These are phyloP conservation scores for Lunularia cruciata DNA, from an alignment of 225 moss, liverwort and hornwort species.

Conservation along the genomic window DNA sequence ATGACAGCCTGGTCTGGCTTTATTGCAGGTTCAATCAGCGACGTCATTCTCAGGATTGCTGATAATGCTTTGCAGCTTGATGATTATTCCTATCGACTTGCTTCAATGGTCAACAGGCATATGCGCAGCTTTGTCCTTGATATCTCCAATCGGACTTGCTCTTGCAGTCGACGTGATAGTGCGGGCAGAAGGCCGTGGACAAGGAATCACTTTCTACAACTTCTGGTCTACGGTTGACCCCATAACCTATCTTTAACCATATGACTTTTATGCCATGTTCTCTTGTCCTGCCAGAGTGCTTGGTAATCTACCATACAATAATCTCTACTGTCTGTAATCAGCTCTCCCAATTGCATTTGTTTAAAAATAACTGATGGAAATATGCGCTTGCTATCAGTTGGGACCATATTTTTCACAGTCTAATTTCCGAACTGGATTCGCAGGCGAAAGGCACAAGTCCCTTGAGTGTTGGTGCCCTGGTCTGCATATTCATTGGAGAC, in stretches of 20 bases:
- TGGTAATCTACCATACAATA: too few species aligned
- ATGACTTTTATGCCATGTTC: background rate
- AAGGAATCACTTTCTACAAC: conserved; percentile 63
- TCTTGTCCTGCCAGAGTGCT: conserved; percentile 5
- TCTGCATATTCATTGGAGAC: conserved; percentile 66
- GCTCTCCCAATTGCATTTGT: background rate
- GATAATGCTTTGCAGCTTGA: conserved; percentile 72
- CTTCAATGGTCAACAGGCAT: conserved; percentile 64
- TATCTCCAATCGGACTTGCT: conserved; percentile 78
- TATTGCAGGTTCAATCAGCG: conserved; percentile 58
- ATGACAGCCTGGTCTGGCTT: too few species aligned
- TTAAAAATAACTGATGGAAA: background rate
- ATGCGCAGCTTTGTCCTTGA: conserved; percentile 71
- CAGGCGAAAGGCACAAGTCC: conserved; percentile 66
- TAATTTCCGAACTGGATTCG: conserved; percentile 12
- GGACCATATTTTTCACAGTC: background rate
- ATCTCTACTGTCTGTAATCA: too few species aligned
- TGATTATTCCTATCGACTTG: conserved; percentile 84
- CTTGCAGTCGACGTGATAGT: conserved; percentile 79
- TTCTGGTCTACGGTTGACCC: conserved; percentile 93
- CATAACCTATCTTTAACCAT: conserved; percentile 35
- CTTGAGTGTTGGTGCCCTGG: conserved; percentile 75
- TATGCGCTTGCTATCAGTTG: background rate
- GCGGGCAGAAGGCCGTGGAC: conserved; percentile 85
- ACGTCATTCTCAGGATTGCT: conserved; percentile 66